These are phyloP conservation scores for Haplosporangium gracile DNA, from an alignment of 192 early-diverging fungal species.

Conservation along the genomic window DNA sequence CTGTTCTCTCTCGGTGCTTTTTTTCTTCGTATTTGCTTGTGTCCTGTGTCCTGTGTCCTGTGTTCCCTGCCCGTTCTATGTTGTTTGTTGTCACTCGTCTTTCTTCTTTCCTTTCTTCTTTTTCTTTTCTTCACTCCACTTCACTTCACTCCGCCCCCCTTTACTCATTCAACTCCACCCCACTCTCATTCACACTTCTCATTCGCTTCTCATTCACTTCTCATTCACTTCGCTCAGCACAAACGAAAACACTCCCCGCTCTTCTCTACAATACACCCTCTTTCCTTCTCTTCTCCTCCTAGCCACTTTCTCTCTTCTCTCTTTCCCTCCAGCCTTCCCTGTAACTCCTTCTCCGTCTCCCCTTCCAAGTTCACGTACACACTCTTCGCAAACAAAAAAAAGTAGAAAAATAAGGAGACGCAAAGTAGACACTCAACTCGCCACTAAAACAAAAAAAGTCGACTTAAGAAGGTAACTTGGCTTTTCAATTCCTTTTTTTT, in stretches of 20 bases:
- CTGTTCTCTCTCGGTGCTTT: constrained; percentile 1
- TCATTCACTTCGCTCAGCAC: neutral
- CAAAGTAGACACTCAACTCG: no score
- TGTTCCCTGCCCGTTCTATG: neutral
- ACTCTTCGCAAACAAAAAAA: no score
- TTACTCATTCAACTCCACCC: neutral
- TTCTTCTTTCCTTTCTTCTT: neutral
- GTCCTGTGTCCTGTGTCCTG: constrained; percentile 12
- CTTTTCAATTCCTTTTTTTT: neutral
- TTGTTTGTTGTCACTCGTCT: neutral
- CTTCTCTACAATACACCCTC: neutral
- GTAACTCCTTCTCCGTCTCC: neutral
- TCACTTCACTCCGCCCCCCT: neutral
- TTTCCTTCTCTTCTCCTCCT: neutral
- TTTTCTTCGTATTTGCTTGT: neutral
- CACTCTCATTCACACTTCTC: neutral
- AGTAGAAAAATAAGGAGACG: no score
- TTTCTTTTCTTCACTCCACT: neutral
- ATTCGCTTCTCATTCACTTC: neutral
- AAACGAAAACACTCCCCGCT: neutral
- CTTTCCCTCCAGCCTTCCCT: neutral
- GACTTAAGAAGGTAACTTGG: neutral
- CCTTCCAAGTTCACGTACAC: no score
- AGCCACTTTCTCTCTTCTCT: neutral
- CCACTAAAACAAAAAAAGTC: neutral